Percentiles rank a stretch among this genome's conserved stretches.
Conservation (phyloP, 257 asterid genomes). For the Penstemon barbatus region DNA sequence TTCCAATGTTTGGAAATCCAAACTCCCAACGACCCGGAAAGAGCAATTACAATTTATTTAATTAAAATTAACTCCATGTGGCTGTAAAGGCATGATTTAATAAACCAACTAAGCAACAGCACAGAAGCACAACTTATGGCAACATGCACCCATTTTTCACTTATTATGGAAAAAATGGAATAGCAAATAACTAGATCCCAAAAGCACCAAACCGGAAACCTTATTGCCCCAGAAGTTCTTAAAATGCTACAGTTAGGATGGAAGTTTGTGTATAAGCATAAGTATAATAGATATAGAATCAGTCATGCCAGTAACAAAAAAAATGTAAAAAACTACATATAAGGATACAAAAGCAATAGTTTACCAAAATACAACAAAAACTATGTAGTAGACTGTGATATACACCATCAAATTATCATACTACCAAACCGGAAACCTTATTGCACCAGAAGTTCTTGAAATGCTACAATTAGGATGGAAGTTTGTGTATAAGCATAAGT, state of each 20-base stretch:
- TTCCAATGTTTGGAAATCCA: background rate
- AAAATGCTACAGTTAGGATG: conserved; percentile 7
- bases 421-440: background rate
- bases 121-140: background rate
- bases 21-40: background rate
- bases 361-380: background rate
- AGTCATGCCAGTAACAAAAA: conserved; percentile 9
- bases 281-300: background rate
- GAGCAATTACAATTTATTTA: background rate
- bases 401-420: background rate
- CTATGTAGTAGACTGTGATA: background rate
- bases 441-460: conserved; percentile 1
- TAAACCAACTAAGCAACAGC: background rate
- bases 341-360: conserved; percentile 13
- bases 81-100: background rate
- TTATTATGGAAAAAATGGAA: background rate
- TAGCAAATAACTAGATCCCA: too few relatives aligned
- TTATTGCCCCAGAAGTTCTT: conserved; percentile 1
- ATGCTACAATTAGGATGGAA: conserved; percentile 5
- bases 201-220: background rate
- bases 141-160: background rate
- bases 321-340: background rate
- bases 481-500: background rate
- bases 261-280: background rate
- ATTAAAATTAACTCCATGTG: background rate